Base-by-base conservation (phyloP, 192 early-diverging fungal species). In the Borealophlyctis nickersoniae region DNA sequence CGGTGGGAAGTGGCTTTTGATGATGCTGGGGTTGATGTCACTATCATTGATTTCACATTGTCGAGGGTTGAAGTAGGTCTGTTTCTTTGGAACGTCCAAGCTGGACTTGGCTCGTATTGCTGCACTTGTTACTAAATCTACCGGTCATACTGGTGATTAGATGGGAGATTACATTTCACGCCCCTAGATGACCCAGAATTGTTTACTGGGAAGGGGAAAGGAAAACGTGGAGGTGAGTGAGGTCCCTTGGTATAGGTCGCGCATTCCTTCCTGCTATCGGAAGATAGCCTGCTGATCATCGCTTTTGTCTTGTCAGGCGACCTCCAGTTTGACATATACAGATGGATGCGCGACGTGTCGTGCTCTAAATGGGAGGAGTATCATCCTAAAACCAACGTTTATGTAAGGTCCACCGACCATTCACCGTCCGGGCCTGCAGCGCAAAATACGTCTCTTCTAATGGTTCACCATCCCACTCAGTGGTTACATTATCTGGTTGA, bases 401-500 rank as follows among this genome's bases (percentile, higher is more conserved):
- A 73, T 51, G 74, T 76, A 64, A 54, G 61, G 36, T 28, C 39
- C 39, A 19, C 7, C 39, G 7, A 13, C 39, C 19, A 45, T 45
- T 45, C 19, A 13, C 19, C 39, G 9, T 45, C 19, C 9, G 39
- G 7, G 19, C 2, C 39, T 53, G 16, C n/a, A 22, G 26, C 14
- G 22, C 2, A 19, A 36, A 29, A 7, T 14, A 0, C 4, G 3
- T 0, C 30, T n/a, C 59, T 33, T 22, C 16, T 31, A 29, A 3
- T 23, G 4, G 24, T 52, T 28, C n/a, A 0, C 36, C 22, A 52
- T 22, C 30, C 5, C 49, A 28, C 58, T 33, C 58, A 73, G 71
- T 81, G 80, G 80, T n/a, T 81, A 1, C 60, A 77, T 39, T 81
- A 81, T 58, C 62, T 81, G n/a, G 56, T 76, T 1, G 62, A 77